Percentiles rank a stretch among this genome's conserved stretches.
These are phyloP conservation scores for Thalassiosira mediterranea DNA, from an alignment of 352 stramenopile genomes.

Conservation along the genomic window DNA sequence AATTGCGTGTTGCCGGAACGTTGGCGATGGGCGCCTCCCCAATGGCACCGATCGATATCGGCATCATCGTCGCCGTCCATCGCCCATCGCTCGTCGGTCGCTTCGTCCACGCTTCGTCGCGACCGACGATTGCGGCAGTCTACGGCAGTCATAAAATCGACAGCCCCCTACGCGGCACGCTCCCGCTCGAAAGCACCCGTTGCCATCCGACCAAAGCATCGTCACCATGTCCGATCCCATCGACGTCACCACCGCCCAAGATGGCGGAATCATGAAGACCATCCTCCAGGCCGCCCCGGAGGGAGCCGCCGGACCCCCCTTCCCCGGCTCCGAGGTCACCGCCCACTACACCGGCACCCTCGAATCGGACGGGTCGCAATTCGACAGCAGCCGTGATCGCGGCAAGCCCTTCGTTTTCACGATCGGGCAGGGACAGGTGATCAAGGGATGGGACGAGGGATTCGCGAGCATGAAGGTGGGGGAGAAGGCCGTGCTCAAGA, in stretches of 20 bases:
- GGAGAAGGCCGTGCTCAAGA: slow-evolving; percentile 92
- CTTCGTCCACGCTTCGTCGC: too few relatives aligned
- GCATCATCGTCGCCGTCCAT: too few relatives aligned
- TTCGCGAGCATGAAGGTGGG: slow-evolving; percentile 93
- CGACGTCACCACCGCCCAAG: slow-evolving; percentile 74
- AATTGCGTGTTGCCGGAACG: too few relatives aligned
- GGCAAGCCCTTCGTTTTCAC: slow-evolving; percentile 92
- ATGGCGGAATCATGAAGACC: slow-evolving; percentile 83
- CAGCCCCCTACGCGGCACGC: too few relatives aligned
- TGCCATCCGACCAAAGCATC: slow-evolving; percentile 33
- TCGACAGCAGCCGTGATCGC: slow-evolving; percentile 92
- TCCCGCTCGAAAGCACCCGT: too few relatives aligned
- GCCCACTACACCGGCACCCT: slow-evolving; percentile 96
- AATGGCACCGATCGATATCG: too few relatives aligned
- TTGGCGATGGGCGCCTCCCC: too few relatives aligned
- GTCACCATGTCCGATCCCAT: slow-evolving; percentile 47
- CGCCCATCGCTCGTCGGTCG: too few relatives aligned
- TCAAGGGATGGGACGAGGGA: slow-evolving; percentile 86
- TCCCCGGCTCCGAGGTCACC: slow-evolving; percentile 88
- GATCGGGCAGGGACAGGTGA: slow-evolving; percentile 91
- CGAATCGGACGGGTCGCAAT: slow-evolving; percentile 92
- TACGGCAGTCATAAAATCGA: too few relatives aligned
- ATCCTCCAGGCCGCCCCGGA: slow-evolving; percentile 70
- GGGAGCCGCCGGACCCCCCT: slow-evolving; percentile 60
- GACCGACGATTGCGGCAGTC: too few relatives aligned